Evolutionary conservation across 1,284 basidiomycete genomes (phyloP).

Genomic region (Coniferiporia weirii): DNA sequence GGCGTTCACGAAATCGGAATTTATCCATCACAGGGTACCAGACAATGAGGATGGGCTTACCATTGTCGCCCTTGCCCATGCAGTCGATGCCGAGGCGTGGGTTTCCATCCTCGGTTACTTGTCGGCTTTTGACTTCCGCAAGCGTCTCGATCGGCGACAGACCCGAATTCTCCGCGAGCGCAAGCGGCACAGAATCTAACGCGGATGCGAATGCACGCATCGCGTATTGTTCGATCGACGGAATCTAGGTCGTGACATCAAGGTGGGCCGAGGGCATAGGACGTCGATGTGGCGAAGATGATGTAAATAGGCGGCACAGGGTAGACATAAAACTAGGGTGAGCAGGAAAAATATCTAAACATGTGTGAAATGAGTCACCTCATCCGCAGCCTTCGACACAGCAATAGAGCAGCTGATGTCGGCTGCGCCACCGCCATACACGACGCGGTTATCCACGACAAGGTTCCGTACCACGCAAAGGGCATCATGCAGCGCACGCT

Average conservation of each 20-base stretch:
- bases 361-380: conserved; percentile 42
- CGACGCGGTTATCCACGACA: conserved; percentile 92
- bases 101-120: conserved; percentile 79
- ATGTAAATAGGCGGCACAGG: not conserved
- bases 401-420: conserved; percentile 95
- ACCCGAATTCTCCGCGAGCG: conserved; percentile 96
- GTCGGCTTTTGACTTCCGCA: conserved; percentile 89
- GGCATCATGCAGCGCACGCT: conserved; percentile 95
- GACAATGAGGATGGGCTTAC: conserved; percentile 38
- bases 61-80: conserved; percentile 78
- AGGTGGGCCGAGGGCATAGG: not conserved
- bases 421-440: conserved; percentile 96
- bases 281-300: not conserved
- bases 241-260: conserved; percentile 51
- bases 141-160: conserved; percentile 95
- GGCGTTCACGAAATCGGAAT: too few relatives aligned
- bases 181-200: conserved; percentile 89
- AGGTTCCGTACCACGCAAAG: conserved; percentile 97
- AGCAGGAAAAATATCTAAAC: not conserved
- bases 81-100: conserved; percentile 93
- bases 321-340: not conserved
- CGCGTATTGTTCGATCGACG: conserved; percentile 97
- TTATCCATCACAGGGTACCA: too few relatives aligned
- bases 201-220: conserved; percentile 98
- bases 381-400: conserved; percentile 90